Conservation (phyloP, 768 basidiomycete genomes). For the Podaxis sp. region DNA sequence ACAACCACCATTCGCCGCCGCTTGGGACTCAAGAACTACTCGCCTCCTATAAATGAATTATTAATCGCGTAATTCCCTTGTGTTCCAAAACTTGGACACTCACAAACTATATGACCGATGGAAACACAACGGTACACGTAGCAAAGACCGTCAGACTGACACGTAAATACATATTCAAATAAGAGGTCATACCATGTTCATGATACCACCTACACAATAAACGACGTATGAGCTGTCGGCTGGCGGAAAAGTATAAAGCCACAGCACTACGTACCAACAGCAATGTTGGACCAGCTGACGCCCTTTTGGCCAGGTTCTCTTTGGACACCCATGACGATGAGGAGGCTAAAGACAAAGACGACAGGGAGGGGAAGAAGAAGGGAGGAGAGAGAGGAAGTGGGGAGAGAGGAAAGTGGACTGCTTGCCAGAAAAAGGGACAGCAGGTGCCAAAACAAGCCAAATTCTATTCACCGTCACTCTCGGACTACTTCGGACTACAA, state of each 20-base stretch:
- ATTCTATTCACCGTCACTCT: conserved; percentile 19
- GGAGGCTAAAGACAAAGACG: conserved; percentile 13
- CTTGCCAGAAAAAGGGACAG: conserved; percentile 5
- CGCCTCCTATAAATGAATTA: conserved; percentile 55
- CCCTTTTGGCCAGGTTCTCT: conserved; percentile 90
- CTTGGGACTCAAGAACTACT: conserved; percentile 27
- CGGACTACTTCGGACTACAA: conserved; percentile 32
- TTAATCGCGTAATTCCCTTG: conserved; percentile 18
- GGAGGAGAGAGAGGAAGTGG: conserved; percentile 20
- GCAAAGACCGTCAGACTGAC: conserved; percentile 11
- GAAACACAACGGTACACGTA: not conserved
- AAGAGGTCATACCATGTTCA: conserved; percentile 83
- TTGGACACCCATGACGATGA: conserved; percentile 65
- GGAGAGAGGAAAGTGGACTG: conserved; percentile 7
- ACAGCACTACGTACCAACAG: conserved; percentile 63
- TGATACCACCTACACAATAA: conserved; percentile 70
- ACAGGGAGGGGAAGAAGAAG: conserved; percentile 16
- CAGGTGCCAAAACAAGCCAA: conserved; percentile 14
- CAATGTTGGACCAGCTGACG: conserved; percentile 92
- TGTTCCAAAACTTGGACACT: conserved; percentile 23
- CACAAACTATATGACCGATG: conserved; percentile 41
- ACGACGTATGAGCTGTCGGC: conserved; percentile 15
- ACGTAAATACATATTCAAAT: not conserved
- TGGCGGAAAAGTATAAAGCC: conserved; percentile 8
- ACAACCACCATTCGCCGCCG: not conserved